A percentile compares a stretch with the other conserved stretches of the same genome.
phyloP scores from a whole-genome alignment of 2,329 filamentous ascomycete species.

The Pyrenophora graminea region DNA sequence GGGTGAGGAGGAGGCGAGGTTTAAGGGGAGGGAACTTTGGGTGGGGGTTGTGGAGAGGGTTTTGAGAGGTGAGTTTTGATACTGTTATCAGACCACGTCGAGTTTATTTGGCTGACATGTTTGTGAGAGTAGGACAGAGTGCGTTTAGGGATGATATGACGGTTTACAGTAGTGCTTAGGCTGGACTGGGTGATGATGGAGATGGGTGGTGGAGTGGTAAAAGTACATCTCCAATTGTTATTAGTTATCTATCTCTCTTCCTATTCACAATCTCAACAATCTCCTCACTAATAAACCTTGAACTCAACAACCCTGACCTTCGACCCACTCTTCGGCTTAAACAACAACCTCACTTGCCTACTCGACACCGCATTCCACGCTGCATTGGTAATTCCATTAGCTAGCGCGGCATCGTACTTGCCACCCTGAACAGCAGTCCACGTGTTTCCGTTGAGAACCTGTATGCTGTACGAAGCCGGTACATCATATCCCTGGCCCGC shows the following conservation, averaged over 20 bases:
- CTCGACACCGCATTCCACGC: slow-evolving; percentile 35
- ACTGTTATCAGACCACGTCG: no score
- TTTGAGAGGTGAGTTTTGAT: slow-evolving; percentile 8
- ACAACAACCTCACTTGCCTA: slow-evolving; percentile 37
- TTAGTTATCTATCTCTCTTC: no score
- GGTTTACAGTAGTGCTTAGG: background rate
- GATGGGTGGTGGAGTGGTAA: no score
- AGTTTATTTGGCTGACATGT: background rate
- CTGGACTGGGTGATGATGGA: no score
- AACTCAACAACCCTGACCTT: slow-evolving; percentile 47
- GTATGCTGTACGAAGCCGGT: slow-evolving; percentile 37
- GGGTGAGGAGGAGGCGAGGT: slow-evolving; percentile 25
- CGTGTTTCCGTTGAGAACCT: slow-evolving; percentile 22
- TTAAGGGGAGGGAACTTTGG: slow-evolving; percentile 37
- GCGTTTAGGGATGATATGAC: slow-evolving; percentile 14
- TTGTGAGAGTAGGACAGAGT: background rate
- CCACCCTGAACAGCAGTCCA: slow-evolving; percentile 38
- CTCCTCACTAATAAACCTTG: slow-evolving; percentile 37
- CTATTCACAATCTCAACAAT: background rate
- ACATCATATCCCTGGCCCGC: slow-evolving; percentile 33
- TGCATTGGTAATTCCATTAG: slow-evolving; percentile 46
- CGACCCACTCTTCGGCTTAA: slow-evolving; percentile 37
- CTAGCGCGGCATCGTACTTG: slow-evolving; percentile 29
- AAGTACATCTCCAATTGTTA: background rate
- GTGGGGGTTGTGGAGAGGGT: slow-evolving; percentile 23